Conservation (phyloP, 192 early-diverging fungal species). For the Umbelopsis isabellina region DNA sequence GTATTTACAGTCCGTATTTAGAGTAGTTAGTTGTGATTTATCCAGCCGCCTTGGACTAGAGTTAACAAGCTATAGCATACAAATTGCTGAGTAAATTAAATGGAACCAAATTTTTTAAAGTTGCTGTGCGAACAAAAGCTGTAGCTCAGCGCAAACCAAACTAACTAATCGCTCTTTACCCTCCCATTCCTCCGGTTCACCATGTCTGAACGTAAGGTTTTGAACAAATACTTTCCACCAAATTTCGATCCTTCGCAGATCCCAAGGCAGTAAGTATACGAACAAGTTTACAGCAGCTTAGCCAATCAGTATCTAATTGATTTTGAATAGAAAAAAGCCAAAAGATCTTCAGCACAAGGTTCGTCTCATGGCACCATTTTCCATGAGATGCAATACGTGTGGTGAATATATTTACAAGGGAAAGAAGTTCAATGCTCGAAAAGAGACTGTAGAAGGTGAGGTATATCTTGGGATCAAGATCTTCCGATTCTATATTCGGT, state of each 20-base stretch:
- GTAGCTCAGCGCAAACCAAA: too few species aligned
- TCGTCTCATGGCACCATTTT: constrained; percentile 97
- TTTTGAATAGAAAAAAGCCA: constrained; percentile 67
- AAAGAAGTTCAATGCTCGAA: constrained; percentile 98
- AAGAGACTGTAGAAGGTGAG: constrained; percentile 81
- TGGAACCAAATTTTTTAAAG: too few species aligned
- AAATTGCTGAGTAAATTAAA: too few species aligned
- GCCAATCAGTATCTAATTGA: neutral
- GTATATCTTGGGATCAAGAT: constrained; percentile 76
- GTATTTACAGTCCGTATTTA: too few species aligned
- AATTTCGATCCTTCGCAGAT: constrained; percentile 96
- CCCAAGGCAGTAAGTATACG: constrained; percentile 29
- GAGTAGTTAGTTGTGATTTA: too few species aligned
- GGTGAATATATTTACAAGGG: constrained; percentile 98
- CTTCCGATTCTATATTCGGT: constrained; percentile 81
- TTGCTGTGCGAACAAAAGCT: too few species aligned
- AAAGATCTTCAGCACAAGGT: constrained; percentile 93
- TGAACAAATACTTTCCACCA: constrained; percentile 97
- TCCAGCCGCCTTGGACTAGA: too few species aligned
- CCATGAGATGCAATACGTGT: constrained; percentile 96
- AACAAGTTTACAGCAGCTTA: neutral
- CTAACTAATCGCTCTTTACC: too few species aligned
- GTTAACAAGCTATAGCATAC: too few species aligned
- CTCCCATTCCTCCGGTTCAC: neutral
- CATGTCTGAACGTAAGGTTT: constrained; percentile 92